Percentiles rank a stretch among this genome's conserved stretches.
These are phyloP conservation scores for Ramaria sp. DNA, from an alignment of 768 basidiomycete species.

Conservation along the genomic window DNA sequence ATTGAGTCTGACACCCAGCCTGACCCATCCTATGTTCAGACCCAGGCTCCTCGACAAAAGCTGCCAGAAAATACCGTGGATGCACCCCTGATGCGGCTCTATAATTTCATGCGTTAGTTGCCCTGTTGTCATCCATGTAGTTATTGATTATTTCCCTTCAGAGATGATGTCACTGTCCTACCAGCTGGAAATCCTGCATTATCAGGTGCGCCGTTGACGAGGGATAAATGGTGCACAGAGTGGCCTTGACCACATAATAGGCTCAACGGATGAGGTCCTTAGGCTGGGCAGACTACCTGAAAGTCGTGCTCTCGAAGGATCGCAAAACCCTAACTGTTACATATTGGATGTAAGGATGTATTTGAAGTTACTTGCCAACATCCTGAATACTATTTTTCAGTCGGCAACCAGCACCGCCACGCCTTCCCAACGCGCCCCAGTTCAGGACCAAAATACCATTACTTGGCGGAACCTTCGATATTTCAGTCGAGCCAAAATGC, in stretches of 20 bases:
- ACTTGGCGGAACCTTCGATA: slow-evolving; percentile 61
- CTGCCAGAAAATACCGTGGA: slow-evolving; percentile 59
- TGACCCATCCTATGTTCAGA: not conserved
- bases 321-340: slow-evolving; percentile 58
- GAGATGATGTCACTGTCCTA: slow-evolving; percentile 90
- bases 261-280: slow-evolving; percentile 69
- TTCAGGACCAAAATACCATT: slow-evolving; percentile 38
- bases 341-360: slow-evolving; percentile 71
- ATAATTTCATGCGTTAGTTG: slow-evolving; percentile 77
- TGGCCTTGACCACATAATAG: slow-evolving; percentile 19
- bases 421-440: slow-evolving; percentile 14
- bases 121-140: not conserved
- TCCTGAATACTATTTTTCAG: slow-evolving; percentile 15
- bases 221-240: not conserved
- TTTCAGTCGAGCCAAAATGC: slow-evolving; percentile 46
- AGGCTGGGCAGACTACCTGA: slow-evolving; percentile 76
- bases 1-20: not conserved
- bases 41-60: slow-evolving; percentile 21
- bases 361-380: not conserved
- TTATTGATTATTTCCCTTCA: slow-evolving; percentile 20
- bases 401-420: slow-evolving; percentile 29
- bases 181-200: slow-evolving; percentile 83
- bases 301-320: slow-evolving; percentile 57
- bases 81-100: slow-evolving; percentile 74
- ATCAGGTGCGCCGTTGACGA: slow-evolving; percentile 36